Evolutionary conservation across 768 basidiomycete genomes (phyloP).

Genomic region (Leccinum longicurvipes): DNA sequence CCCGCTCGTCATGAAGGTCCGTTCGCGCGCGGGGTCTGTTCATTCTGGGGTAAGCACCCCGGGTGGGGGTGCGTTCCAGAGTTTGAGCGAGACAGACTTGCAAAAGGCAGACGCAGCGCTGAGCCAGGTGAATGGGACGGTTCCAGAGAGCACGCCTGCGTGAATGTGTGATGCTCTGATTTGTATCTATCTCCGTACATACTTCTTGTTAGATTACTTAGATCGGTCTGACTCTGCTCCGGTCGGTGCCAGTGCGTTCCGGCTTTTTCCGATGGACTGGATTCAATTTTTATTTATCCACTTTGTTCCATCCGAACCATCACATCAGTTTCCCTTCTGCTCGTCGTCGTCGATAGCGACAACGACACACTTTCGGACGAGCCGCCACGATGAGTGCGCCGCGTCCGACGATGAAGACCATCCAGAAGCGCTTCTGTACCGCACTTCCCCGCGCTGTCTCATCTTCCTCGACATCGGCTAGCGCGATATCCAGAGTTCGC

Average conservation of each 20-base stretch:
- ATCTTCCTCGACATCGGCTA: constrained; percentile 28
- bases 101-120: constrained; percentile 86
- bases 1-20: constrained; percentile 88
- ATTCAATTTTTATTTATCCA: background rate
- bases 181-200: constrained; percentile 16
- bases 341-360: constrained; percentile 13
- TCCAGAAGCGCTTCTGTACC: constrained; percentile 50
- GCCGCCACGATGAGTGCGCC: constrained; percentile 37
- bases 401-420: constrained; percentile 44
- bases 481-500: constrained; percentile 37
- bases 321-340: background rate
- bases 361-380: constrained; percentile 2
- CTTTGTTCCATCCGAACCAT: background rate
- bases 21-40: constrained; percentile 78
- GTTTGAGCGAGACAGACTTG: constrained; percentile 84
- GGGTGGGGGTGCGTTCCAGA: constrained; percentile 75
- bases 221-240: background rate
- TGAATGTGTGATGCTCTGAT: constrained; percentile 4
- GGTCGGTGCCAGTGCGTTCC: constrained; percentile 6
- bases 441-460: constrained; percentile 37
- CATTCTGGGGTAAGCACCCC: constrained; percentile 77
- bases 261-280: constrained; percentile 16
- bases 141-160: background rate
- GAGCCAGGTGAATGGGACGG: constrained; percentile 46
- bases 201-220: background rate